Base-by-base conservation (phyloP, 2,329 filamentous ascomycete genomes). In the Ophiocordyceps sinensis region DNA sequence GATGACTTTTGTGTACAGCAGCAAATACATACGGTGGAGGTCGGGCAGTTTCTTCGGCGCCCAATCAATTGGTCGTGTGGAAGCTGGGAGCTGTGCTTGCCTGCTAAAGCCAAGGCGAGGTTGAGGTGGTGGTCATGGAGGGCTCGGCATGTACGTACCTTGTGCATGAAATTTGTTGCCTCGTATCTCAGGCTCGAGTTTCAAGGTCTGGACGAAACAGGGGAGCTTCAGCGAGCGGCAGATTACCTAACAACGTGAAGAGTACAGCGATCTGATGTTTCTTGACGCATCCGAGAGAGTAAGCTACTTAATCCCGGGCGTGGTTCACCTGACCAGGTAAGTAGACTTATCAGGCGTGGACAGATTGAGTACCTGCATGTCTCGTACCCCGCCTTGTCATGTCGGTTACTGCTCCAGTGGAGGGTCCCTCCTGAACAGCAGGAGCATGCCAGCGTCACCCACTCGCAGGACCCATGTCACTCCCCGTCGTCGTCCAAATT, bases 61-160 rank as follows among this genome's bases (percentile, higher is more conserved):
- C 57, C 58, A 62, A 60, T 62, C 58, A 62, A 60, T 62, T 58
- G 57, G 57, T 60, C 19, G 38, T n/a, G 31, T 19, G 28, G 19
- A 30, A 30, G 37, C 23, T 36, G 32, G 12, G 12, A 13, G n/a
- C 12, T 13, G 7, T n/a, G n/a, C 32, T 17, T 14, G 14, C 17
- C 15, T 31, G 14, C 15, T 10, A 26, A 26, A 6, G 9, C 23
- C 23, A 26, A 26, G 23, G 23, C 9, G 36, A 57, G 53, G 50
- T 54, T 47, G 55, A 53, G 54, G 56, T 58, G 50, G 49, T 53
- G 6, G 6, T 11, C 11, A 14, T 37, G 36, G 23, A 19, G n/a
- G 15, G 2, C 7, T 23, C 21, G 23, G 13, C 19, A 37, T 10
- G n/a, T 14, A 17, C 32, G 32, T 35, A 35, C 32, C n/a, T 35